Conservation (phyloP, 1,139 yeast genomes). For the Saccharomyces pastorianus region DNA sequence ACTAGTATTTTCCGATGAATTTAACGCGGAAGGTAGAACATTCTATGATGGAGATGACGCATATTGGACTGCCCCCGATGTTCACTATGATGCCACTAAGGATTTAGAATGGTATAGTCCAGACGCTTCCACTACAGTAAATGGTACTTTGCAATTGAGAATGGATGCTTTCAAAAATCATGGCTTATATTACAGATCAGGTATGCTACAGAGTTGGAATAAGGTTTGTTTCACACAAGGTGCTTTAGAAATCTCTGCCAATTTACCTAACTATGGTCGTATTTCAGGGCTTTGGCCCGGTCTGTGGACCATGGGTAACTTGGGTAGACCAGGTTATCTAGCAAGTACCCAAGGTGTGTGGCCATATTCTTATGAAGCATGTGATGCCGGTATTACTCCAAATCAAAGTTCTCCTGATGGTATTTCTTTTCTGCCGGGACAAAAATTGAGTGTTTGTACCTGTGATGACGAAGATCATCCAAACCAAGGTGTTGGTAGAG, state of each 20-base stretch:
- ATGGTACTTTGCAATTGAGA: slow-evolving; percentile 54
- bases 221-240: slow-evolving; percentile 76
- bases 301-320: slow-evolving; percentile 77
- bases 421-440: slow-evolving; percentile 69
- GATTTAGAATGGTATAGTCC: slow-evolving; percentile 88
- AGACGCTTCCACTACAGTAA: slow-evolving; percentile 61
- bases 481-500: slow-evolving; percentile 67
- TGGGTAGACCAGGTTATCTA: slow-evolving; percentile 73
- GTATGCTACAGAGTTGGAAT: slow-evolving; percentile 81
- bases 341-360: slow-evolving; percentile 82
- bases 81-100: slow-evolving; percentile 69
- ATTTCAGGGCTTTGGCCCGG: slow-evolving; percentile 83
- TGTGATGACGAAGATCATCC: slow-evolving; percentile 75
- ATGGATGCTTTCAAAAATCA: slow-evolving; percentile 71
- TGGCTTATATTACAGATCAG: slow-evolving; percentile 65
- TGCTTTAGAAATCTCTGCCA: slow-evolving; percentile 55
- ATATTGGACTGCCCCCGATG: slow-evolving; percentile 67
- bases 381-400: slow-evolving; percentile 83
- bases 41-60: slow-evolving; percentile 79
- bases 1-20: slow-evolving; percentile 74
- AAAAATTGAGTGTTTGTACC: slow-evolving; percentile 56
- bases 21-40: slow-evolving; percentile 71
- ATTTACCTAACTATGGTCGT: slow-evolving; percentile 60
- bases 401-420: slow-evolving; percentile 80
- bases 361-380: slow-evolving; percentile 72